Evolutionary conservation across 2,329 filamentous ascomycete species (phyloP).

Genomic region (Parasarocladium wereldwijsianum): DNA sequence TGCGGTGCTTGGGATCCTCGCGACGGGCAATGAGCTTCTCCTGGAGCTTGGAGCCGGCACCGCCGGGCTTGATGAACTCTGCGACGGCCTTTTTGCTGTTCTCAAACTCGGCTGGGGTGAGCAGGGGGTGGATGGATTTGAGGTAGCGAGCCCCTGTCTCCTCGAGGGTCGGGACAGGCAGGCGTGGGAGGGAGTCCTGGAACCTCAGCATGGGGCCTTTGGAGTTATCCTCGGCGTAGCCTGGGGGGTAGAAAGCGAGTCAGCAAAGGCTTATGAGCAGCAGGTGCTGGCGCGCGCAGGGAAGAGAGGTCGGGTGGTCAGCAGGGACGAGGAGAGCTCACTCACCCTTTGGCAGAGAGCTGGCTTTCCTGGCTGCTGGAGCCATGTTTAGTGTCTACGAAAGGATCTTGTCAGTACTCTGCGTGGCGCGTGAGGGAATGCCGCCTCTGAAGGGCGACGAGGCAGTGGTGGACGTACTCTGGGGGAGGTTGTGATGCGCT

Average conservation of each 20-base stretch:
- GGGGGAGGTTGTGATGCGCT: conserved; percentile 12
- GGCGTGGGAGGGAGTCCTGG: conserved; percentile 67
- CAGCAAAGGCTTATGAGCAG: too few species aligned
- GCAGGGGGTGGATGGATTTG: conserved; percentile 62
- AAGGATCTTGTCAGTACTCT: conserved; percentile 3
- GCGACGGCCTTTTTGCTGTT: conserved; percentile 69
- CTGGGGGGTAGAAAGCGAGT: conserved; percentile 23
- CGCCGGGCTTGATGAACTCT: conserved; percentile 79
- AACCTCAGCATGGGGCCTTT: conserved; percentile 74
- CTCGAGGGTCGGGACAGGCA: conserved; percentile 70
- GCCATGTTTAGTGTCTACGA: conserved; percentile 30
- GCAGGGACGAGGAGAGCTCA: conserved; percentile 3
- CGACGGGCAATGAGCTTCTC: conserved; percentile 69
- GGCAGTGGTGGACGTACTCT: conserved; percentile 6
- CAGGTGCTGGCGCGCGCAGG: conserved; percentile 3
- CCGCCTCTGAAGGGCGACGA: conserved; percentile 2
- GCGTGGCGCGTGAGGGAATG: background rate
- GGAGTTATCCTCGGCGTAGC: conserved; percentile 65
- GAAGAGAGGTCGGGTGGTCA: background rate
- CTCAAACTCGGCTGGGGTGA: conserved; percentile 53
- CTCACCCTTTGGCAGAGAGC: conserved; percentile 39
- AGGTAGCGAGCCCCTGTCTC: conserved; percentile 71
- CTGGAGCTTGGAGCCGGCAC: conserved; percentile 70
- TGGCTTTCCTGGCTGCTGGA: conserved; percentile 37
- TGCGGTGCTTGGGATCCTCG: conserved; percentile 68